Percentiles rank a stretch among this genome's conserved stretches.
Evolutionary conservation across 768 basidiomycete genomes (phyloP).

Genomic region (Boletus pseudopeckii): DNA sequence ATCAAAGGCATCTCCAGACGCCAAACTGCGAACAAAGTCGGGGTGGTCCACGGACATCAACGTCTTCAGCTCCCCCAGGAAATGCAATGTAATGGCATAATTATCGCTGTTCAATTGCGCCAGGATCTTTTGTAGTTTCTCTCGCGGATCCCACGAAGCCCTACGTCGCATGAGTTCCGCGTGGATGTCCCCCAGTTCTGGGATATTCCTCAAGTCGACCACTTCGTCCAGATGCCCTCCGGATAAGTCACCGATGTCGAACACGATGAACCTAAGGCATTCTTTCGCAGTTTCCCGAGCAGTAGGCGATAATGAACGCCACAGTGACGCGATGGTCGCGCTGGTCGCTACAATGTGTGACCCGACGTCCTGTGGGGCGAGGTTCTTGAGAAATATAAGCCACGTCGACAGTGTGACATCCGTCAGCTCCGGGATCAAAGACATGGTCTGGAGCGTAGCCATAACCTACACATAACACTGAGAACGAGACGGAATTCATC

Average conservation of each 20-base stretch:
- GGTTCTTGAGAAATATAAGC: conserved; percentile 67
- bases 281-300: conserved; percentile 53
- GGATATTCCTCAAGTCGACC: conserved; percentile 71
- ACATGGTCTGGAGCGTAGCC: conserved; percentile 90
- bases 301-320: conserved; percentile 57
- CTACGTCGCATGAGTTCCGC: conserved; percentile 44
- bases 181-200: conserved; percentile 51
- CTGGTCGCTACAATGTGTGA: conserved; percentile 85
- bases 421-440: conserved; percentile 70
- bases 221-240: conserved; percentile 66
- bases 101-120: conserved; percentile 80
- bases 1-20: conserved; percentile 87
- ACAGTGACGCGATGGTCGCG: conserved; percentile 76
- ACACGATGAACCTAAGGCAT: conserved; percentile 68
- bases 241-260: conserved; percentile 55
- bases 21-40: conserved; percentile 54
- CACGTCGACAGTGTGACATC: conserved; percentile 79
- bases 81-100: conserved; percentile 66
- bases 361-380: conserved; percentile 68
- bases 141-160: conserved; percentile 46
- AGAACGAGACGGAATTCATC: conserved; percentile 9
- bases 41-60: conserved; percentile 53
- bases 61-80: conserved; percentile 69
- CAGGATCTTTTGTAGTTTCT: conserved; percentile 62
- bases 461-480: conserved; percentile 61